Conservation (phyloP, 495 filamentous ascomycete species). For the Platismatia glauca region DNA sequence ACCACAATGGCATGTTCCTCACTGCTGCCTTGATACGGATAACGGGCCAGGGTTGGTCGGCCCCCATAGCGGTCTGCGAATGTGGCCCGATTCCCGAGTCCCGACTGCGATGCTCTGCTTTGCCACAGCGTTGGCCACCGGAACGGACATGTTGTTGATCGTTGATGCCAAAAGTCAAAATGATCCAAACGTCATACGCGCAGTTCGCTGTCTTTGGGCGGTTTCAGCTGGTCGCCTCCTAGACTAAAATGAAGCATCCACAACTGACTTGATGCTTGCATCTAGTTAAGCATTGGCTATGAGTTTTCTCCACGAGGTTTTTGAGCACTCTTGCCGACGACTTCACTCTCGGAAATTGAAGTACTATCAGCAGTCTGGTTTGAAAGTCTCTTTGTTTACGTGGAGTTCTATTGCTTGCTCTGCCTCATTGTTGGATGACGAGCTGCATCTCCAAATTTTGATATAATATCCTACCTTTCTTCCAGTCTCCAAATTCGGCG, state of each 20-base stretch:
- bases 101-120: neutral
- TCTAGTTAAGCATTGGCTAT: neutral
- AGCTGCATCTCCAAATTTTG: neutral
- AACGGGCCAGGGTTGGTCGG: neutral
- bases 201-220: neutral
- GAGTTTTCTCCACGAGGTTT: neutral
- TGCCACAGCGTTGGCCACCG: neutral
- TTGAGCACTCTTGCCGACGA: neutral
- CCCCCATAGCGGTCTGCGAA: neutral
- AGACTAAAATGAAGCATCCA: neutral
- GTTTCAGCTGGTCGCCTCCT: neutral
- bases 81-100: neutral
- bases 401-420: neutral
- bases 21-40: neutral
- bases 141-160: neutral
- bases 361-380: neutral
- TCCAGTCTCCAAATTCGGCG: neutral
- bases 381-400: neutral
- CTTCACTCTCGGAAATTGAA: neutral
- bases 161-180: neutral
- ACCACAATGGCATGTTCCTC: neutral
- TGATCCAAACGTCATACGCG: neutral
- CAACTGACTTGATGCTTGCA: neutral
- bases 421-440: neutral
- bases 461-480: neutral